Conservation (phyloP, 2,329 filamentous ascomycete species). For the Hypoxylon sp. region DNA sequence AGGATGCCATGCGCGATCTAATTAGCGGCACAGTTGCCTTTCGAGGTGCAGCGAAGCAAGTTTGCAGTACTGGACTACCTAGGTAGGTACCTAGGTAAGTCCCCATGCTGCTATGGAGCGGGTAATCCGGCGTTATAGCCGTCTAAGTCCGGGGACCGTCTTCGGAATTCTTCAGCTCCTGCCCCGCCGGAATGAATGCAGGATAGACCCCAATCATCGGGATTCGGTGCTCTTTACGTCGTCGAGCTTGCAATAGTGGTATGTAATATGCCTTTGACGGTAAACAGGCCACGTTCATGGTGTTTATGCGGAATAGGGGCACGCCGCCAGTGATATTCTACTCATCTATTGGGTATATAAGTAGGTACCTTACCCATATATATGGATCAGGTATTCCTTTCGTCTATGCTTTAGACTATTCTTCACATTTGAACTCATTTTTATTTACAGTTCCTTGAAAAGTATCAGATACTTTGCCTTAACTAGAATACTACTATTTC, state of each 20-base stretch:
- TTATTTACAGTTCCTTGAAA: neutral
- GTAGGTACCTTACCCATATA: neutral
- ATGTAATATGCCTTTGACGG: neutral
- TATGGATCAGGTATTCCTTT: neutral
- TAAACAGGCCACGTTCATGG: neutral
- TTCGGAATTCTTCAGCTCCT: neutral
- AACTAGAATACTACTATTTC: neutral
- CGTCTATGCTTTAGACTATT: neutral
- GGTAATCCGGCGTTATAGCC: neutral
- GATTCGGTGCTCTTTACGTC: neutral
- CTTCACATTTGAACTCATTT: neutral
- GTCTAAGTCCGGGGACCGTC: slow-evolving; percentile 13
- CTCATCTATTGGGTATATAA: neutral
- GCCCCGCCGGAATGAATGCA: neutral
- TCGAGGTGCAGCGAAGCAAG: neutral
- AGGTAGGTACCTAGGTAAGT: neutral
- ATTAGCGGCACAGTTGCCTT: neutral
- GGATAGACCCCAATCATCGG: neutral
- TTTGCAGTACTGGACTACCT: neutral
- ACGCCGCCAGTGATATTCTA: neutral
- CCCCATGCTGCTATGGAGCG: neutral
- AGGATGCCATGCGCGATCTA: neutral
- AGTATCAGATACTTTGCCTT: neutral
- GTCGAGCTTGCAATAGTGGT: neutral
- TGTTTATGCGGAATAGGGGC: neutral